Evolutionary conservation across 768 basidiomycete species (phyloP).

Genomic region (Roridomyces roridus): DNA sequence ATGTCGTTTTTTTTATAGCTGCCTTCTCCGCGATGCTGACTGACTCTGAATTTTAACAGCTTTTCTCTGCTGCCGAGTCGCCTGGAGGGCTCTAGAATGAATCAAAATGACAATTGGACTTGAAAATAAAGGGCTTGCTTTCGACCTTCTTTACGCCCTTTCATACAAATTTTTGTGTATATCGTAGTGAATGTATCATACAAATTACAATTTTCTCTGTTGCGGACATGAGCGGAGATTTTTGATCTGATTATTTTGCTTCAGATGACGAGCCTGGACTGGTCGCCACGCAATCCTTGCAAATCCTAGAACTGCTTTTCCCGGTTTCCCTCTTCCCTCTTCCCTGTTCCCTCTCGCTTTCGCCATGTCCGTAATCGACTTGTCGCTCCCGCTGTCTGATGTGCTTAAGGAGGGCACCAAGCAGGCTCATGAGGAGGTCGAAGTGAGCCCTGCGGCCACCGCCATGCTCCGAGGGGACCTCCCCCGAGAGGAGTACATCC

Average conservation of each 20-base stretch:
- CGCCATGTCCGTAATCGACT: slow-evolving; percentile 45
- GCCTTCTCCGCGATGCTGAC: not conserved
- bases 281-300: not conserved
- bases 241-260: no score
- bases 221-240: no score
- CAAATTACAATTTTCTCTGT: no score
- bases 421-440: slow-evolving; percentile 63
- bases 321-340: not conserved
- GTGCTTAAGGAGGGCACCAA: slow-evolving; percentile 54
- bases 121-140: no score
- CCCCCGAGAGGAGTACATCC: slow-evolving; percentile 67
- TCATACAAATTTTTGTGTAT: no score
- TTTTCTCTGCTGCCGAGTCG: slow-evolving; percentile 22
- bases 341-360: slow-evolving; percentile 23
- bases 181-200: no score
- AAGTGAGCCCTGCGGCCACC: slow-evolving; percentile 61
- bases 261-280: no score
- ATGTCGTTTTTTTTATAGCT: not conserved
- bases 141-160: no score
- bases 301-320: no score
- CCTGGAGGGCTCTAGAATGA: slow-evolving; percentile 26
- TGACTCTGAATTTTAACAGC: slow-evolving; percentile 1
- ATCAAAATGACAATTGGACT: not conserved
- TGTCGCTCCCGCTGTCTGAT: slow-evolving; percentile 49
- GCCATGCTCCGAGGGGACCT: slow-evolving; percentile 65